Evolutionary conservation across 805 yeast genomes (phyloP).

Genomic region (Citeromyces matritensis): DNA sequence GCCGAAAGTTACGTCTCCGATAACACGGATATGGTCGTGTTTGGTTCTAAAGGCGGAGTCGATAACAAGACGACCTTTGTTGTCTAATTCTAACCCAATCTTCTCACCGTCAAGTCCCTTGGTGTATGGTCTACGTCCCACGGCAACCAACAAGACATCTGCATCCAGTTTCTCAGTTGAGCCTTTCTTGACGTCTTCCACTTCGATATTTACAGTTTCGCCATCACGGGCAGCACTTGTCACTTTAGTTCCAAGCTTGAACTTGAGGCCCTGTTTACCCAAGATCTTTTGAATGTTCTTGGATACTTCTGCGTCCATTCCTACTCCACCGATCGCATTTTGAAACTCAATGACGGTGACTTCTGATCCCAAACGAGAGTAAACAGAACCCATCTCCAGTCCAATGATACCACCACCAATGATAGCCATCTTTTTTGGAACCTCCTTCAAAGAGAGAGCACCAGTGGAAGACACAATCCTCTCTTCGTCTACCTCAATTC

Average conservation of each 20-base stretch:
- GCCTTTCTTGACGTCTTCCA: slow-evolving; percentile 82
- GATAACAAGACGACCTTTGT: slow-evolving; percentile 85
- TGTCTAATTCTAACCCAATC: slow-evolving; percentile 81
- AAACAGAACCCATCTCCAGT: slow-evolving; percentile 97
- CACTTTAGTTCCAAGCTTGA: slow-evolving; percentile 88
- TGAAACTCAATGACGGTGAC: slow-evolving; percentile 91
- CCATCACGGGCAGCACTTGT: slow-evolving; percentile 78
- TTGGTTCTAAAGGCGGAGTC: slow-evolving; percentile 90
- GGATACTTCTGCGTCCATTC: slow-evolving; percentile 95
- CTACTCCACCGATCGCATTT: slow-evolving; percentile 77
- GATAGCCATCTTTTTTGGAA: slow-evolving; percentile 83
- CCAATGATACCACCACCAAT: slow-evolving; percentile 99
- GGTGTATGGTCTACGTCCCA: slow-evolving; percentile 97
- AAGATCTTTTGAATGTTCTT: slow-evolving; percentile 80
- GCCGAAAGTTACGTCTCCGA: slow-evolving; percentile 98
- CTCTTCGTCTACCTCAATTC: slow-evolving; percentile 91
- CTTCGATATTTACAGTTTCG: slow-evolving; percentile 73
- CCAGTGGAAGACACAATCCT: slow-evolving; percentile 96
- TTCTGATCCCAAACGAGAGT: slow-evolving; percentile 88
- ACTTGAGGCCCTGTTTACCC: slow-evolving; percentile 88
- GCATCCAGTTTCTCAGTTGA: slow-evolving; percentile 68
- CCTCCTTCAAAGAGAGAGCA: slow-evolving; percentile 65
- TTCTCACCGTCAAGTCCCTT: slow-evolving; percentile 80
- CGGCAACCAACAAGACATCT: slow-evolving; percentile 90
- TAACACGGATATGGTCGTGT: slow-evolving; percentile 85